Conservation (phyloP, 192 early-diverging fungal species). For the Backusella liffmaniae region DNA sequence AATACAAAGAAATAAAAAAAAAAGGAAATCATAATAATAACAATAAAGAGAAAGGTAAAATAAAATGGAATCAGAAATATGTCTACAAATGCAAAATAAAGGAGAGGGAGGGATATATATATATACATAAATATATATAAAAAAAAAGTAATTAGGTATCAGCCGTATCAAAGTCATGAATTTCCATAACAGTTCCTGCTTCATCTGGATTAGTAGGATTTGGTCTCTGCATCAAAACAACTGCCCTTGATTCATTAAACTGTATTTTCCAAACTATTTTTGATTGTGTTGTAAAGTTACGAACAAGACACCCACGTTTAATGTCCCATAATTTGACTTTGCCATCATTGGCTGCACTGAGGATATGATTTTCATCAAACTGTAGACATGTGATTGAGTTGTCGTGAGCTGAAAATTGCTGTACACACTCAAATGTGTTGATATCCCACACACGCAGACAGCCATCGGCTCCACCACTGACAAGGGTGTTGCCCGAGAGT, state of each 20-base stretch:
- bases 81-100: conserved; percentile 1
- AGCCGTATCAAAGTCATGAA: conserved; percentile 38
- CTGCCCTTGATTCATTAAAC: conserved; percentile 53
- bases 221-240: conserved; percentile 49
- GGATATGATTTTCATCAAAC: conserved; percentile 86
- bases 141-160: neutral
- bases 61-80: neutral
- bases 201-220: conserved; percentile 13
- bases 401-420: conserved; percentile 70
- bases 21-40: no score
- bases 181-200: conserved; percentile 37
- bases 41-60: neutral
- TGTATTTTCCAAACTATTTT: conserved; percentile 82
- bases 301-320: conserved; percentile 76
- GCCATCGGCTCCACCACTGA: conserved; percentile 92
- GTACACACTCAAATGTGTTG: conserved; percentile 49
- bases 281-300: conserved; percentile 75
- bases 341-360: conserved; percentile 86
- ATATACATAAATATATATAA: neutral
- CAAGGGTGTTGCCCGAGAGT: conserved; percentile 60
- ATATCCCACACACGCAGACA: conserved; percentile 93
- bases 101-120: neutral
- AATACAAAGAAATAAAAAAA: neutral
- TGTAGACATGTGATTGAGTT: conserved; percentile 96
- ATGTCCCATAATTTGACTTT: conserved; percentile 97